phyloP scores from a whole-genome alignment of 495 filamentous ascomycete species.

The Aspergillus sparsus region DNA sequence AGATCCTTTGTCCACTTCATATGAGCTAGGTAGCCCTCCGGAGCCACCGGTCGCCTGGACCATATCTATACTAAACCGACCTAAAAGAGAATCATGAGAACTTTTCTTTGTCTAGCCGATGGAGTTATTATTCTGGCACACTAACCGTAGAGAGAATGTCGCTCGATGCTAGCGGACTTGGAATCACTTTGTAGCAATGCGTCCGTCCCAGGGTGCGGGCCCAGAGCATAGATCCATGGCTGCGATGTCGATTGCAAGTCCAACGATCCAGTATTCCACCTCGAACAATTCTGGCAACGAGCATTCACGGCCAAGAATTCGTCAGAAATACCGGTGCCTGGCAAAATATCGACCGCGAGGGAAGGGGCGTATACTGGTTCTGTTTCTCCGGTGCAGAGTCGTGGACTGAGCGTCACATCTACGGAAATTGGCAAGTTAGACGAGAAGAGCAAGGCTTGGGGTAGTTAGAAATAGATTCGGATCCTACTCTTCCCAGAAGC shows the following conservation, averaged over 20 bases:
- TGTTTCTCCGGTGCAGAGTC: background rate
- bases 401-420: slow-evolving; percentile 1
- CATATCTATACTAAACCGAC: slow-evolving; percentile 1
- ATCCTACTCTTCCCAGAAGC: background rate
- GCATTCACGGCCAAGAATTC: background rate
- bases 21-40: background rate
- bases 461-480: background rate
- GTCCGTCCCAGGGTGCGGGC: background rate
- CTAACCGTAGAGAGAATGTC: background rate
- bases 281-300: background rate
- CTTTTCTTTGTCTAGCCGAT: background rate
- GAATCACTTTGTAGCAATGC: background rate
- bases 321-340: background rate
- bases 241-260: background rate
- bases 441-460: background rate
- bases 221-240: slow-evolving; percentile 2
- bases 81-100: background rate
- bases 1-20: too few species aligned
- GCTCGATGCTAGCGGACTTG: slow-evolving; percentile 1
- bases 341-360: background rate
- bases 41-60: background rate
- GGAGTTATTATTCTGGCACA: background rate
- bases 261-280: background rate
- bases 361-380: slow-evolving; percentile 2
- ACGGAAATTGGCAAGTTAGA: too few species aligned